A percentile compares a stretch with the other conserved stretches of the same genome.
These are phyloP conservation scores for Rhodamnia rubescens DNA, from an alignment of 345 rosid genomes.

Conservation along the genomic window DNA sequence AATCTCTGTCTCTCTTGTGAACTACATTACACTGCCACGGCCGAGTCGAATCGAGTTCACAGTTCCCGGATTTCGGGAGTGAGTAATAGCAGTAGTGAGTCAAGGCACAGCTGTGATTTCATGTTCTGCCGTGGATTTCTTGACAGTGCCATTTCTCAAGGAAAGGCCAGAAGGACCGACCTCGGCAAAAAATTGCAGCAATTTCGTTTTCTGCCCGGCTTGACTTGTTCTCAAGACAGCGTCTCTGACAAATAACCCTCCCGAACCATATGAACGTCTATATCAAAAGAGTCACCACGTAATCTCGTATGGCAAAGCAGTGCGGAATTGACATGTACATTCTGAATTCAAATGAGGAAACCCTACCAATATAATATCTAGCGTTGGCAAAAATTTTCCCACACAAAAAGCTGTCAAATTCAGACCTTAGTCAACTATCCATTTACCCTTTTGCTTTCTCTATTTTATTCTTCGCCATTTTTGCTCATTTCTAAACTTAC, in stretches of 20 bases:
- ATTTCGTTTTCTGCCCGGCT: neutral
- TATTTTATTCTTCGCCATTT: too few relatives aligned
- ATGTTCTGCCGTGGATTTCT: neutral
- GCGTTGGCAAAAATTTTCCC: neutral
- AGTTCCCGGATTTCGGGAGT: neutral
- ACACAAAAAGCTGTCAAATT: too few relatives aligned
- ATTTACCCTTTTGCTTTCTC: too few relatives aligned
- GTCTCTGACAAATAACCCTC: neutral
- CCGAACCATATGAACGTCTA: neutral
- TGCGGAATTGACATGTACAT: neutral
- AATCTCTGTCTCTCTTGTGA: neutral
- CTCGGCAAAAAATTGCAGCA: neutral
- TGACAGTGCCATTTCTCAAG: neutral
- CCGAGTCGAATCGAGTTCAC: neutral
- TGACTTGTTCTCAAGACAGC: neutral
- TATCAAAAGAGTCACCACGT: too few relatives aligned
- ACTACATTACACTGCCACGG: neutral
- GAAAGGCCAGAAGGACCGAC: neutral
- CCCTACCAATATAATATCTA: neutral
- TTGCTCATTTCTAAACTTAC: too few relatives aligned
- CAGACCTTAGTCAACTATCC: too few relatives aligned
- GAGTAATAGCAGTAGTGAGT: neutral
- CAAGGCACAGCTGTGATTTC: neutral
- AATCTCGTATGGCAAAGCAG: too few relatives aligned
- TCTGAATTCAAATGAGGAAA: too few relatives aligned